Evolutionary conservation across 2,329 filamentous ascomycete species (phyloP).

Genomic region (Cordyceps cicadae): DNA sequence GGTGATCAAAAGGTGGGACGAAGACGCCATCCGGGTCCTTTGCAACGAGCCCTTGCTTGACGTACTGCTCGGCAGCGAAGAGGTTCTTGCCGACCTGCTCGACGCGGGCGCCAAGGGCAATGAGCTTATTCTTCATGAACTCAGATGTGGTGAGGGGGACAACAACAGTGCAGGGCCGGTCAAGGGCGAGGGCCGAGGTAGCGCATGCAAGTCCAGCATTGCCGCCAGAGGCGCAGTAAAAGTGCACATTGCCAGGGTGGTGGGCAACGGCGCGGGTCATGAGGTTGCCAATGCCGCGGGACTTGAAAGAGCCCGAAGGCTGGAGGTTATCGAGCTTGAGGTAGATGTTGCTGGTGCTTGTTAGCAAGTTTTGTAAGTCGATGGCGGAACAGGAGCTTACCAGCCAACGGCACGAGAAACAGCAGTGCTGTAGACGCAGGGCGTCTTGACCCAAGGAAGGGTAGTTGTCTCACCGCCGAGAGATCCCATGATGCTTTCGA

Average conservation of each 20-base stretch:
- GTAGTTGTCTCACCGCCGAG: constrained; percentile 28
- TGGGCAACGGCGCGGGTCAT: constrained; percentile 38
- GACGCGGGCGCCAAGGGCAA: constrained; percentile 59
- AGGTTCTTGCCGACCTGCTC: constrained; percentile 60
- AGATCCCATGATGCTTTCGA: constrained; percentile 30
- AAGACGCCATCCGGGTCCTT: constrained; percentile 50
- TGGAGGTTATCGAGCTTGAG: constrained; percentile 82
- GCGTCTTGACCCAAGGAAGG: constrained; percentile 62
- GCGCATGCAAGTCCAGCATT: constrained; percentile 81
- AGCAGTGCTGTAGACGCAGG: constrained; percentile 56
- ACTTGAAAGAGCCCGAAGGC: constrained; percentile 81
- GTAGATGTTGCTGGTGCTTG: constrained; percentile 57
- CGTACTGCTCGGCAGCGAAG: constrained; percentile 59
- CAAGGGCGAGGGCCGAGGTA: constrained; percentile 57
- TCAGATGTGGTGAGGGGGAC: constrained; percentile 58
- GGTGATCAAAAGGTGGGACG: constrained; percentile 62
- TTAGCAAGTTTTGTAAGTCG: constrained; percentile 18
- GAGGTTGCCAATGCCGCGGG: constrained; percentile 65
- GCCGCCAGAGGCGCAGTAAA: constrained; percentile 73
- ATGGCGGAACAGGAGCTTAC: constrained; percentile 32
- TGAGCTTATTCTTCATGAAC: constrained; percentile 64
- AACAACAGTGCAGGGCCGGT: constrained; percentile 64
- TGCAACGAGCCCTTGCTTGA: constrained; percentile 50
- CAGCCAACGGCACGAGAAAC: constrained; percentile 66
- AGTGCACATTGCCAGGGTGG: constrained; percentile 43